Percentiles rank a stretch among this genome's conserved stretches.
Conservation (phyloP, 768 basidiomycete species). For the Lentinus tigrinus region DNA sequence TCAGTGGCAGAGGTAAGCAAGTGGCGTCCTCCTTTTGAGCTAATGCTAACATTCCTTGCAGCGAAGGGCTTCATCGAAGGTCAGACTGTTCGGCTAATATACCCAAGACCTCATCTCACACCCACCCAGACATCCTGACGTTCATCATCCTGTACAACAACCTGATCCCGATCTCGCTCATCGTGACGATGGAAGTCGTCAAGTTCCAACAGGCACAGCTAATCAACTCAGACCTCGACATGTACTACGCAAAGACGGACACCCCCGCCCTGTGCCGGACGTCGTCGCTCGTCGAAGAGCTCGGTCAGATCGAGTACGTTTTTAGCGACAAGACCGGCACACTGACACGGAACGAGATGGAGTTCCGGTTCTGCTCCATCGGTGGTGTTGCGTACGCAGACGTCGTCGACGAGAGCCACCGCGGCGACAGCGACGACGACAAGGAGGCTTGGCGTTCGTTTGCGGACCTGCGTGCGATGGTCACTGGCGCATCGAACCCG, state of each 20-base stretch:
- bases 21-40: background rate
- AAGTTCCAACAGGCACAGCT: conserved; percentile 97
- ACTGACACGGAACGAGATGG: conserved; percentile 97
- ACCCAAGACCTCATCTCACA: background rate
- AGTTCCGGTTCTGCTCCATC: conserved; percentile 87
- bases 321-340: conserved; percentile 97
- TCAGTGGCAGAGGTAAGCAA: conserved; percentile 62
- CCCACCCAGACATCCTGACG: conserved; percentile 79
- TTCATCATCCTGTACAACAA: conserved; percentile 99
- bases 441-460: conserved; percentile 76
- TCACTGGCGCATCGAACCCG: conserved; percentile 49
- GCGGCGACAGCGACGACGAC: conserved; percentile 55
- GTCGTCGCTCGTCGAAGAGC: conserved; percentile 95
- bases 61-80: conserved; percentile 85
- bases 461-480: conserved; percentile 59
- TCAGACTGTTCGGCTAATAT: conserved; percentile 25
- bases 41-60: conserved; percentile 27
- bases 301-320: conserved; percentile 96
- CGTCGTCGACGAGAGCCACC: conserved; percentile 82
- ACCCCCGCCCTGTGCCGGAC: conserved; percentile 98
- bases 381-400: conserved; percentile 90
- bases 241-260: conserved; percentile 95
- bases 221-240: conserved; percentile 97
- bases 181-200: conserved; percentile 99
- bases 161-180: conserved; percentile 97